A percentile compares a stretch with the other conserved stretches of the same genome.
phyloP scores from a whole-genome alignment of 2,329 filamentous ascomycete genomes.

The Ophiocordyceps sinensis region DNA sequence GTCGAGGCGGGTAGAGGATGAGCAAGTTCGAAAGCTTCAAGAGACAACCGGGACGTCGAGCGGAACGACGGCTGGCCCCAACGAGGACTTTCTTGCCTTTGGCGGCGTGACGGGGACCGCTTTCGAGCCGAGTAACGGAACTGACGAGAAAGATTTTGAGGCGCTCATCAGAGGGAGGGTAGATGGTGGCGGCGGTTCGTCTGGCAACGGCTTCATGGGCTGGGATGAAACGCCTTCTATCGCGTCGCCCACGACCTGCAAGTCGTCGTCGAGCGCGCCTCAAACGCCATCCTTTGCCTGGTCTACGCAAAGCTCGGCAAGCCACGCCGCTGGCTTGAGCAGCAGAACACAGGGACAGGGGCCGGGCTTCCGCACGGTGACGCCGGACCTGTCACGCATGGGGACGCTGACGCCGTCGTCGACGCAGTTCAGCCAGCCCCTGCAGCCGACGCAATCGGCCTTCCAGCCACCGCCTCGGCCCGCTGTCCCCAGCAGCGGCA shows the following conservation, averaged over 20 bases:
- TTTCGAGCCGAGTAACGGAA: conserved; percentile 36
- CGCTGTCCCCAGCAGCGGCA: not conserved
- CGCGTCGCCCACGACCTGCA: conserved; percentile 17
- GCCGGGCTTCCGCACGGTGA: conserved; percentile 38
- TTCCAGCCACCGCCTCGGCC: conserved; percentile 13
- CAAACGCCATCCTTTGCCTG: conserved; percentile 44
- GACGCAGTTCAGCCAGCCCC: conserved; percentile 49
- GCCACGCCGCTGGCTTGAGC: conserved; percentile 13
- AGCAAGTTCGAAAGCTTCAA: conserved; percentile 78
- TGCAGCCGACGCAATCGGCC: conserved; percentile 28
- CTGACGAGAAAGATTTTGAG: conserved; percentile 66
- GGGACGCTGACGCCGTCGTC: conserved; percentile 40
- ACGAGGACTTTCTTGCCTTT: conserved; percentile 57
- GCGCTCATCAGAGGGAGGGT: conserved; percentile 63
- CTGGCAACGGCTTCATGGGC: conserved; percentile 27
- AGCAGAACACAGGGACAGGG: conserved; percentile 19
- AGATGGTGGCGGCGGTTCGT: conserved; percentile 16
- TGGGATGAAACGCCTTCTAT: conserved; percentile 32
- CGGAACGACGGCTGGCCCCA: conserved; percentile 31
- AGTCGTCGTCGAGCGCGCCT: conserved; percentile 21
- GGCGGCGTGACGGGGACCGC: conserved; percentile 49
- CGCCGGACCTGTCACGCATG: conserved; percentile 42
- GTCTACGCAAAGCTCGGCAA: conserved; percentile 41
- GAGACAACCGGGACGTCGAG: conserved; percentile 55
- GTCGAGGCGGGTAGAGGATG: conserved; percentile 68